These are phyloP conservation scores for Elongisporangium senticosum DNA, from an alignment of 352 stramenopile genomes.

Conservation along the genomic window DNA sequence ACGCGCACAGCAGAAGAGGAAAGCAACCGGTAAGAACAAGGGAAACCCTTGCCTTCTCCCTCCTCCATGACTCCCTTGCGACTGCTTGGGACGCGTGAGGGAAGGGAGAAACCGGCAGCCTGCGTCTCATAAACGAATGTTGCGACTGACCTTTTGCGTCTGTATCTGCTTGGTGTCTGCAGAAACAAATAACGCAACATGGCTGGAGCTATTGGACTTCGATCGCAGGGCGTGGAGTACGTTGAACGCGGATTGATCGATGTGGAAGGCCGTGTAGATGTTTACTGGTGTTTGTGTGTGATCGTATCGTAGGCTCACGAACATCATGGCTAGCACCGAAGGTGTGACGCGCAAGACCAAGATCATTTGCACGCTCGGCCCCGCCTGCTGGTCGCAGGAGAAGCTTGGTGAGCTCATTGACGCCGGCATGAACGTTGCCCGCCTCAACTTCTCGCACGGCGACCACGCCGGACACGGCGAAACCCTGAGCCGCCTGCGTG, in stretches of 20 bases:
- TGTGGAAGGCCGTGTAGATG: not conserved
- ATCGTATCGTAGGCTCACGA: constrained; percentile 13
- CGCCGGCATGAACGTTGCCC: constrained; percentile 95
- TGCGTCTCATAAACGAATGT: not conserved
- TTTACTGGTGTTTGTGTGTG: constrained; percentile 6
- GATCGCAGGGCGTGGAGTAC: constrained; percentile 36
- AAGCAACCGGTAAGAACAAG: not conserved
- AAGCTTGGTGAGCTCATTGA: constrained; percentile 87
- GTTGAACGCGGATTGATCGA: constrained; percentile 5
- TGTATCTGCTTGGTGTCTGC: not conserved
- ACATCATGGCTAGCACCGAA: constrained; percentile 22
- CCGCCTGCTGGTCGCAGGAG: constrained; percentile 91
- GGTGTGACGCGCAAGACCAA: constrained; percentile 74
- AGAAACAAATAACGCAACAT: constrained; percentile 15
- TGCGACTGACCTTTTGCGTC: not conserved
- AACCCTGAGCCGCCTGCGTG: constrained; percentile 59
- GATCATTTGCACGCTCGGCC: constrained; percentile 89
- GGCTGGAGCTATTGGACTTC: constrained; percentile 43
- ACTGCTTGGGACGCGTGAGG: not conserved
- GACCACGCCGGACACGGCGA: constrained; percentile 87
- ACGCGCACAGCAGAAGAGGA: not conserved
- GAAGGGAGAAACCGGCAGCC: not conserved
- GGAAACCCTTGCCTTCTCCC: not conserved
- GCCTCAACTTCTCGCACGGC: constrained; percentile 99
- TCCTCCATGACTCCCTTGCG: not conserved